A percentile compares a stretch with the other conserved stretches of the same genome.
Evolutionary conservation across 345 rosid genomes (phyloP).

Genomic region (Nephelium lappaceum): DNA sequence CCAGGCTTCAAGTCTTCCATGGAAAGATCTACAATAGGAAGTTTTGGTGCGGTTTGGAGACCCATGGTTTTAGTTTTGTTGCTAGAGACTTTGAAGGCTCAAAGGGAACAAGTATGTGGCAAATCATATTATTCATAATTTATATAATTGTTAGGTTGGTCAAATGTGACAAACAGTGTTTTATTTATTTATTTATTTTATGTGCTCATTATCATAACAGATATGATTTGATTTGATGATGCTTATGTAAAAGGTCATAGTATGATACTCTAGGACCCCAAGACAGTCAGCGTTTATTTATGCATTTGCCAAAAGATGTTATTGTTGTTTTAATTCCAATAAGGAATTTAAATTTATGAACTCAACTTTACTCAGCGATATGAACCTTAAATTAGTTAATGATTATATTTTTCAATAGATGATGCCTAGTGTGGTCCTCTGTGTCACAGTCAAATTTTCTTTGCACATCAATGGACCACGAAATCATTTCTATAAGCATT

Average conservation of each 20-base stretch:
- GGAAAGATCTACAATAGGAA: constrained; percentile 39
- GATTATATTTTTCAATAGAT: neutral
- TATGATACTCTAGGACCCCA: no score
- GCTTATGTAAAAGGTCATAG: no score
- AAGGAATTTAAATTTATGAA: no score
- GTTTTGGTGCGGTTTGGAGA: constrained; percentile 16
- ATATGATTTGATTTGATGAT: no score
- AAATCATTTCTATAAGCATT: neutral
- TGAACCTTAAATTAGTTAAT: neutral
- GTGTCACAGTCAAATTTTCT: neutral
- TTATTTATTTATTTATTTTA: no score
- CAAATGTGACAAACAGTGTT: neutral
- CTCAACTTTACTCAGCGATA: no score
- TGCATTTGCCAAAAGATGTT: no score
- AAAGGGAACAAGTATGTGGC: neutral
- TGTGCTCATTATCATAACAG: no score
- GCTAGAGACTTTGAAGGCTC: neutral
- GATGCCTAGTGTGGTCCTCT: neutral
- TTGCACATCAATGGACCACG: neutral
- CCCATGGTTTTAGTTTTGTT: constrained; percentile 16
- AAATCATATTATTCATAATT: neutral
- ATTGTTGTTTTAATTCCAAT: no score
- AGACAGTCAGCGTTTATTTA: no score
- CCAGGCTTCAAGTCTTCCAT: constrained; percentile 39
- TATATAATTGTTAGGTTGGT: no score